Conservation (phyloP, 805 yeast species). For the Cyberlindnera nakhonratchasimensis region DNA sequence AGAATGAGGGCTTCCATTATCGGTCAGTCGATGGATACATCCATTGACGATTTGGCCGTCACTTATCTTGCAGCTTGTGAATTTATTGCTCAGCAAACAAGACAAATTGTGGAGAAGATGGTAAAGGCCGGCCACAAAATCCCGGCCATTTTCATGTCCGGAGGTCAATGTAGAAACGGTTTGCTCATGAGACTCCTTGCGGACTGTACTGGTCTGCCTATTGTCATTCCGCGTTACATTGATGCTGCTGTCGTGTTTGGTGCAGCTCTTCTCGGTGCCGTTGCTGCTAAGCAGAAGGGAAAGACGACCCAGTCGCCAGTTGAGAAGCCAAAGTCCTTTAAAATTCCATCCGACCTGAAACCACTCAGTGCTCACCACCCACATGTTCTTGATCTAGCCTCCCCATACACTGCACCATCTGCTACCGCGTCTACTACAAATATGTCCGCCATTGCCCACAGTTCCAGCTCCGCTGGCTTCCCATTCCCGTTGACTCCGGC, state of each 20-base stretch:
- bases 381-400: slow-evolving; percentile 35
- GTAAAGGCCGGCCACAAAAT: slow-evolving; percentile 74
- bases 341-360: slow-evolving; percentile 27
- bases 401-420: slow-evolving; percentile 77
- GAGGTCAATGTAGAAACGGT: slow-evolving; percentile 95
- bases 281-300: slow-evolving; percentile 71
- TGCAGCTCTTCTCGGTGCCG: slow-evolving; percentile 91
- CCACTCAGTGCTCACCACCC: slow-evolving; percentile 20
- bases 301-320: slow-evolving; percentile 22
- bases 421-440: slow-evolving; percentile 71
- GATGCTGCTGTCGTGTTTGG: slow-evolving; percentile 98
- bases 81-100: slow-evolving; percentile 95
- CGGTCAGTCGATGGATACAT: slow-evolving; percentile 88
- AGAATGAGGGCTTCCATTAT: slow-evolving; percentile 87
- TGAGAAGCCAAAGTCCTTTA: slow-evolving; percentile 20
- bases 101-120: slow-evolving; percentile 90
- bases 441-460: slow-evolving; percentile 32
- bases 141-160: slow-evolving; percentile 79
- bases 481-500: slow-evolving; percentile 49
- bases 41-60: slow-evolving; percentile 80
- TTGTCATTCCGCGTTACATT: slow-evolving; percentile 89
- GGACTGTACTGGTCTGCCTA: slow-evolving; percentile 88
- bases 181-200: slow-evolving; percentile 86
- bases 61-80: slow-evolving; percentile 93
- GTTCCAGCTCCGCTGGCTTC: slow-evolving; percentile 31